Evolutionary conservation across 2,329 filamentous ascomycete genomes (phyloP).

Genomic region (Fusarium sp.): DNA sequence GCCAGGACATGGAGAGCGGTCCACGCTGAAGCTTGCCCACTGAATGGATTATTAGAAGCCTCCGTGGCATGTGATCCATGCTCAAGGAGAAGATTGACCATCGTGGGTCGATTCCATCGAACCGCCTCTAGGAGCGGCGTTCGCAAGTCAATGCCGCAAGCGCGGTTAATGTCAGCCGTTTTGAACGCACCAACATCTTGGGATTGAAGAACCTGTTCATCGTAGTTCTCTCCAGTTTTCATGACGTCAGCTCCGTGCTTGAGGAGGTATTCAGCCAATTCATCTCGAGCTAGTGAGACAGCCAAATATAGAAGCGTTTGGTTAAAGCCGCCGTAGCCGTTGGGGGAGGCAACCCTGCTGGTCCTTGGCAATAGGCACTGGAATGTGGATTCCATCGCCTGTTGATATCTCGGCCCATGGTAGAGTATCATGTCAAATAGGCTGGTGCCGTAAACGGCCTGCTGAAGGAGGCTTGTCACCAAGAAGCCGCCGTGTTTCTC

Average conservation of each 20-base stretch:
- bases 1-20: background rate
- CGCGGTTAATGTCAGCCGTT: background rate
- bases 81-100: background rate
- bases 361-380: background rate
- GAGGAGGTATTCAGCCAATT: background rate
- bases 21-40: background rate
- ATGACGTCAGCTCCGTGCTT: background rate
- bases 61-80: rapidly evolving
- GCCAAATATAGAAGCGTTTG: background rate
- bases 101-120: background rate
- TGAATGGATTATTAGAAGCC: background rate
- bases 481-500: background rate
- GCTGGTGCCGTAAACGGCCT: background rate
- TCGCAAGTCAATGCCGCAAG: background rate
- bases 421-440: background rate
- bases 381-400: background rate
- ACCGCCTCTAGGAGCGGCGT: background rate
- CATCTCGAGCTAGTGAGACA: background rate
- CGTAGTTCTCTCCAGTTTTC: background rate
- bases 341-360: background rate
- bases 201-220: background rate
- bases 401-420: background rate
- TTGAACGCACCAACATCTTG: background rate
- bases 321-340: background rate
- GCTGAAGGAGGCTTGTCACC: background rate